phyloP scores from a whole-genome alignment of 768 basidiomycete genomes.

The Cubamyces lactineus region DNA sequence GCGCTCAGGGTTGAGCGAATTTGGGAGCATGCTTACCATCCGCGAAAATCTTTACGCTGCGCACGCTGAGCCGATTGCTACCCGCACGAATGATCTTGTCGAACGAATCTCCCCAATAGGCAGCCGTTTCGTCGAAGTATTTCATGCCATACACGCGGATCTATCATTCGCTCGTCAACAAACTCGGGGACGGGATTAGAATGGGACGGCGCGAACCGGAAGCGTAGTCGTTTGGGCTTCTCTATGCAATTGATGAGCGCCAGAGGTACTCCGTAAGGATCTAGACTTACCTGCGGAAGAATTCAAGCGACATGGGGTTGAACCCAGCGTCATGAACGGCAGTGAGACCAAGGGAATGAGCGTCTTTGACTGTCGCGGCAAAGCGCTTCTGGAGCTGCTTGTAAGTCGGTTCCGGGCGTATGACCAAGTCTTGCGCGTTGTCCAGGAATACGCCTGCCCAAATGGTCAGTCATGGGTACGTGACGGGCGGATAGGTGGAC shows the following conservation, averaged over 20 bases:
- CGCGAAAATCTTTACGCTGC: slow-evolving; percentile 81
- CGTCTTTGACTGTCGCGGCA: slow-evolving; percentile 64
- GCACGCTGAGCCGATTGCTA: slow-evolving; percentile 66
- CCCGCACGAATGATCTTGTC: slow-evolving; percentile 57
- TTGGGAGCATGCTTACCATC: slow-evolving; percentile 50
- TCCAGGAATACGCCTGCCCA: slow-evolving; percentile 73
- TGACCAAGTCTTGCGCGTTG: slow-evolving; percentile 80
- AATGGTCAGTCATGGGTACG: slow-evolving; percentile 1
- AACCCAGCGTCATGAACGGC: slow-evolving; percentile 87
- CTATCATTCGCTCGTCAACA: slow-evolving; percentile 36
- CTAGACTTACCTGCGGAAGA: slow-evolving; percentile 63
- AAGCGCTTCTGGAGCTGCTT: slow-evolving; percentile 64
- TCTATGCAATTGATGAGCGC: slow-evolving; percentile 6
- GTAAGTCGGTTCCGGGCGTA: slow-evolving; percentile 65
- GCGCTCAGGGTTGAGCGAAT: background rate
- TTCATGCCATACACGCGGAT: slow-evolving; percentile 81
- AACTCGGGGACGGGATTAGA: background rate
- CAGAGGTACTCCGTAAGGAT: background rate
- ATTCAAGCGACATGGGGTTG: slow-evolving; percentile 65
- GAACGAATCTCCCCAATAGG: slow-evolving; percentile 75
- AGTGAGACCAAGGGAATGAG: slow-evolving; percentile 73
- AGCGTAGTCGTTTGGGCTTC: slow-evolving; percentile 17
- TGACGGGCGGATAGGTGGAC: slow-evolving; percentile 19
- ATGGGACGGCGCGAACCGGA: slow-evolving; percentile 16
- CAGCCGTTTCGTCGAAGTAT: slow-evolving; percentile 64